phyloP scores from a whole-genome alignment of 768 basidiomycete genomes.

The Leccinellum albellum region DNA sequence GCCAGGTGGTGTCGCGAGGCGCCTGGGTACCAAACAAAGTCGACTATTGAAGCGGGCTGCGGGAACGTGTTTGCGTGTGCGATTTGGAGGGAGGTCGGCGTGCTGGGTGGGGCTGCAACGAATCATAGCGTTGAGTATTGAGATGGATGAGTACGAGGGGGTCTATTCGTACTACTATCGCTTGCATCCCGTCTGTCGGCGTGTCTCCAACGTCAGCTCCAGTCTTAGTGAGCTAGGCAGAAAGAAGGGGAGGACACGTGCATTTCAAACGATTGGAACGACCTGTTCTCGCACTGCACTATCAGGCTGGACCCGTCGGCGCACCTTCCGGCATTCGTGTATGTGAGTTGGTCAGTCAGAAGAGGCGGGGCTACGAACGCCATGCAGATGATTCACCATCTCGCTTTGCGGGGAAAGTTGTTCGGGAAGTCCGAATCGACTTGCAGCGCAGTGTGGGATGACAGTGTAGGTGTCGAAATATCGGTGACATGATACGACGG shows the following conservation, averaged over 20 bases:
- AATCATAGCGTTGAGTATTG: not conserved
- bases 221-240: no score
- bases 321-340: slow-evolving; percentile 48
- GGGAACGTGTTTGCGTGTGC: slow-evolving; percentile 28
- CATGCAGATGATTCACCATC: slow-evolving; percentile 41
- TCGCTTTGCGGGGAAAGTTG: slow-evolving; percentile 54
- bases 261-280: slow-evolving; percentile 54
- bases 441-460: slow-evolving; percentile 14
- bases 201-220: not conserved
- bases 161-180: not conserved
- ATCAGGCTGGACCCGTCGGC: slow-evolving; percentile 70
- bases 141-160: not conserved
- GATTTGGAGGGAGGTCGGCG: not conserved
- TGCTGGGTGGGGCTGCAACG: not conserved
- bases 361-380: not conserved
- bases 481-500: slow-evolving; percentile 29
- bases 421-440: slow-evolving; percentile 23
- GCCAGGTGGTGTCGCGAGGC: slow-evolving; percentile 57
- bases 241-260: slow-evolving; percentile 19
- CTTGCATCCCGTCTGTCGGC: not conserved
- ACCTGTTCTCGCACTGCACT: slow-evolving; percentile 66
- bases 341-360: not conserved
- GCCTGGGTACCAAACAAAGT: slow-evolving; percentile 81
- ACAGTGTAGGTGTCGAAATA: slow-evolving; percentile 8
- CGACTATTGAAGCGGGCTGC: slow-evolving; percentile 72